phyloP scores from a whole-genome alignment of 2,329 filamentous ascomycete species.

The Ophioceras dolichostomum region DNA sequence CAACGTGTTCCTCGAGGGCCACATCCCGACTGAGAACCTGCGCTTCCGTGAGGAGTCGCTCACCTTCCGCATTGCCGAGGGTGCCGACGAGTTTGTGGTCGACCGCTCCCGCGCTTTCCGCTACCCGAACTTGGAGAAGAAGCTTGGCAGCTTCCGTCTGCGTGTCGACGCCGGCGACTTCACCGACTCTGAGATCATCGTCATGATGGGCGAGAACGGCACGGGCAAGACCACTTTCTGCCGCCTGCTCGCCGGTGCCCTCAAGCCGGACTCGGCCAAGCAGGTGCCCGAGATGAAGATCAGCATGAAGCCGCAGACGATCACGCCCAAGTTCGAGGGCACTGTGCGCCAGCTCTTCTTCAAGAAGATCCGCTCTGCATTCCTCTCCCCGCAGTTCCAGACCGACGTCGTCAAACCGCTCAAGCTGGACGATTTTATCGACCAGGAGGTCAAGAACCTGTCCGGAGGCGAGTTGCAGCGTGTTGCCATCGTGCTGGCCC shows the following conservation, averaged over 20 bases:
- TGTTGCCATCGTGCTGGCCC: conserved; percentile 94
- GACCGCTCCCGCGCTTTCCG: conserved; percentile 77
- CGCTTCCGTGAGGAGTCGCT: conserved; percentile 96
- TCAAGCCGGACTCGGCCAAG: conserved; percentile 74
- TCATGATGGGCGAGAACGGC: conserved; percentile 99
- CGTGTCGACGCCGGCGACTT: conserved; percentile 73
- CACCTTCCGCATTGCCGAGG: conserved; percentile 87
- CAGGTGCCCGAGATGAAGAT: conserved; percentile 90
- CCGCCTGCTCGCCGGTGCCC: conserved; percentile 82
- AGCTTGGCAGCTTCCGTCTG: conserved; percentile 77
- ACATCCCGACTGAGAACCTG: conserved; percentile 96
- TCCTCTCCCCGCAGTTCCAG: conserved; percentile 96
- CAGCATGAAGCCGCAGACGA: conserved; percentile 99
- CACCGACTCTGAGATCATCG: conserved; percentile 95
- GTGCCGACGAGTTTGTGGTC: conserved; percentile 73
- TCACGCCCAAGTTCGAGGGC: conserved; percentile 94
- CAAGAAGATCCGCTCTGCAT: conserved; percentile 98
- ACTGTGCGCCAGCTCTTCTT: conserved; percentile 97
- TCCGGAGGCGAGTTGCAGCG: conserved; percentile 99
- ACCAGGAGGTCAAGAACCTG: conserved; percentile 97
- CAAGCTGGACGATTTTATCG: conserved; percentile 97
- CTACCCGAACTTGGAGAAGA: conserved; percentile 90
- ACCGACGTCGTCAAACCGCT: conserved; percentile 99
- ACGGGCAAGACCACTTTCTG: conserved; percentile 98
- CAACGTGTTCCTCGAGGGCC: conserved; percentile 97